Conservation (phyloP, 306 rosid genomes). For the Clitoria ternatea region DNA sequence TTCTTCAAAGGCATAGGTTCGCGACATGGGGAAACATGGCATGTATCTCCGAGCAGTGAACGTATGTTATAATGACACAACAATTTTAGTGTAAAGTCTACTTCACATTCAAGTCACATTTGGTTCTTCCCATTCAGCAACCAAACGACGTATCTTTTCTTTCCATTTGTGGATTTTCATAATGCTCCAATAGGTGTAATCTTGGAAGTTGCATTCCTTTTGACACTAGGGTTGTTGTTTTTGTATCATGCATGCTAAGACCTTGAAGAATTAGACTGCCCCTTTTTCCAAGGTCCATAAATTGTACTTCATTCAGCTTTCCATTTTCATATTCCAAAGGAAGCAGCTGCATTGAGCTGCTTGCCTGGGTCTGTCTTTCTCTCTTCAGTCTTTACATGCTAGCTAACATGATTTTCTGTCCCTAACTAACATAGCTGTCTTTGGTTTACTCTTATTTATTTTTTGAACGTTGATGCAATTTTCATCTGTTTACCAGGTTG, state of each 20-base stretch:
- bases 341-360: conserved; percentile 1
- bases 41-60: conserved; percentile 76
- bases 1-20: conserved; percentile 92
- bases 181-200: conserved; percentile 1
- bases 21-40: conserved; percentile 99
- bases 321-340: neutral
- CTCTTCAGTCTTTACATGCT: neutral
- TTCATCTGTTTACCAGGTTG: conserved; percentile 61
- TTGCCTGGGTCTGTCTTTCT: neutral
- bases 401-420: conserved; percentile 5
- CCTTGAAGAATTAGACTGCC: neutral
- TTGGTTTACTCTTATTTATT: neutral
- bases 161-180: neutral
- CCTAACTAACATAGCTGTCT: conserved; percentile 9
- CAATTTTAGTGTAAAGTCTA: conserved; percentile 1
- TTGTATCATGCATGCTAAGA: neutral
- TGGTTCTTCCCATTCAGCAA: conserved; percentile 11
- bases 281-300: neutral
- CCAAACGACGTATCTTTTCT: neutral
- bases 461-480: neutral
- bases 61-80: conserved; percentile 50
- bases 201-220: neutral
- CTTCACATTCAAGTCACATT: conserved; percentile 1
- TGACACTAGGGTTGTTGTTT: neutral
- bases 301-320: neutral